Conservation (phyloP, 768 basidiomycete species). For the Leccinum arenicola region DNA sequence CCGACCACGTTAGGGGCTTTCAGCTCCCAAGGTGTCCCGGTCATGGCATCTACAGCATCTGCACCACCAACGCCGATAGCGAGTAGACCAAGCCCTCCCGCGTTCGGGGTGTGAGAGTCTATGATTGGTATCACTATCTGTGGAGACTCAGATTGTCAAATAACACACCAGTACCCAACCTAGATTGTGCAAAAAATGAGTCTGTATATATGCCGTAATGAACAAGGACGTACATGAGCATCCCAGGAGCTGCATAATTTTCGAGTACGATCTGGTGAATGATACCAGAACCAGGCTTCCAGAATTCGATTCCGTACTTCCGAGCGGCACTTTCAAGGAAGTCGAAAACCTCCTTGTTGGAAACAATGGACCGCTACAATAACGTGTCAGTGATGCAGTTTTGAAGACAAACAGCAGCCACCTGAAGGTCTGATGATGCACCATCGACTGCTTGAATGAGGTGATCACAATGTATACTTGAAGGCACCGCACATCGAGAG, state of each 20-base stretch:
- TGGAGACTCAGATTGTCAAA: not conserved
- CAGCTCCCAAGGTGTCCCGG: conserved; percentile 96
- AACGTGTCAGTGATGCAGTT: conserved; percentile 1
- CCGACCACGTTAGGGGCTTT: conserved; percentile 87
- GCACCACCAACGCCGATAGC: conserved; percentile 99
- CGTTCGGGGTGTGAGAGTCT: conserved; percentile 98
- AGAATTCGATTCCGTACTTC: conserved; percentile 97
- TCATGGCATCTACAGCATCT: conserved; percentile 97
- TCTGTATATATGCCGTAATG: not conserved
- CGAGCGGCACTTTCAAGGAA: conserved; percentile 90
- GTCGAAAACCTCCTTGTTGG: conserved; percentile 96
- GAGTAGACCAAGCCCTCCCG: conserved; percentile 92
- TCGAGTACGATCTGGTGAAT: conserved; percentile 99
- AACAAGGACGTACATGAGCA: conserved; percentile 69
- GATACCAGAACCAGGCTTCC: conserved; percentile 87
- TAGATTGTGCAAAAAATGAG: conserved; percentile 27
- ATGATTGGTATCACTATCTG: conserved; percentile 11
- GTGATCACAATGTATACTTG: conserved; percentile 97
- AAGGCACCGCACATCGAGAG: conserved; percentile 76
- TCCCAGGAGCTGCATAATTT: conserved; percentile 94
- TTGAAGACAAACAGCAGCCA: conserved; percentile 25
- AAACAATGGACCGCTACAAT: conserved; percentile 71
- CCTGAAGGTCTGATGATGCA: conserved; percentile 82
- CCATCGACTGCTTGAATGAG: conserved; percentile 93
- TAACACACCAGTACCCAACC: conserved; percentile 75